Evolutionary conservation across 352 stramenopile species (phyloP), one percentile per base, ranked within the genome.

Genomic region (Nothophytophthora sp.): DNA sequence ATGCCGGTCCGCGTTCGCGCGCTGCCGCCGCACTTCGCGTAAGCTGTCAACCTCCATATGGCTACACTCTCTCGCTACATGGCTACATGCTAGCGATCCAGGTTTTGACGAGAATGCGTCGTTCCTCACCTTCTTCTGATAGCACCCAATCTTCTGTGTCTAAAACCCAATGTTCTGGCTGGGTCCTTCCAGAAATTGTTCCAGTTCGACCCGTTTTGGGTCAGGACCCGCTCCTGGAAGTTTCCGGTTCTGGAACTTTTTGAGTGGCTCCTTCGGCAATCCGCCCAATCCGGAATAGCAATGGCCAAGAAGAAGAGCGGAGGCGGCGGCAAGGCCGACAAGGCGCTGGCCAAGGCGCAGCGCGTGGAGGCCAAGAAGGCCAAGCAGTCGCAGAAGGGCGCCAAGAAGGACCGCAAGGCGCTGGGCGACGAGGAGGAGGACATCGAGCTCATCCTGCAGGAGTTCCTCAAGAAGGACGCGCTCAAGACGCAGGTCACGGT

Each of bases 361-460:
- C 81, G 81, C 28, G 83, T 86, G 46, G 81, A 90, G 55, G 72
- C 64, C 19, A 93, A 92, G 70, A 93, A 92, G 67, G 76, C 73
- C 62, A 94, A 95, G 56, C 83, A 95, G 67, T 66, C 43, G 23
- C 67, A 76, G 20, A 90, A 90, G 42, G 62, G 76, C 22, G 65
- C 73, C 38, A 93, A 92, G 67, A 92, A 92, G 42, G 85, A 92
- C 47, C 70, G 76, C 51, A 91, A 92, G 61, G 71, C 75, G 45
- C 39, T 76, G 27, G 84, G 85, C 18, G 78, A 86, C 2, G 80
- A 89, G 2, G 84, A 95, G 37, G 80, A 92, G 27, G 79, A 95
- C 43, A 92, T 92, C 36, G 84, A 92, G 50, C 46, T 88, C 24
- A 78, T 95, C 15, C 49, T 95, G 52, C 63, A 82, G 29, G 84